These are phyloP conservation scores for Alopecurus myosuroides DNA, from an alignment of 176 grass and related monocot species.

Conservation along the genomic window DNA sequence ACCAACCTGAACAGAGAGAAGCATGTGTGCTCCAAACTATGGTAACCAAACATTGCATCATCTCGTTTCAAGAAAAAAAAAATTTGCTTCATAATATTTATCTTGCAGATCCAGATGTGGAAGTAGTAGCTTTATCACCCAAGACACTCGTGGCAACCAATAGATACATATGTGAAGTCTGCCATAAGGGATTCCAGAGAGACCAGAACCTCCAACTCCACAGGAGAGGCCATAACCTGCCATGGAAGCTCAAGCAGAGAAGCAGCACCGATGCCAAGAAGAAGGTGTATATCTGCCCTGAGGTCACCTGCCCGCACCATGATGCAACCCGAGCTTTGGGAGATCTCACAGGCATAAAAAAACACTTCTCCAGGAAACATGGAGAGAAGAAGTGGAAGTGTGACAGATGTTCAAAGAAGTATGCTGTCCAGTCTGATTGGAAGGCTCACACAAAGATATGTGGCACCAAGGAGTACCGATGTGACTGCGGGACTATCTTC, in stretches of 20 bases:
- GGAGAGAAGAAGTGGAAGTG: constrained; percentile 84
- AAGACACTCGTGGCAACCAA: constrained; percentile 58
- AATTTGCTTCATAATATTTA: constrained; percentile 7
- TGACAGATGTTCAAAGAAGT: constrained; percentile 64
- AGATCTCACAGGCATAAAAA: constrained; percentile 62
- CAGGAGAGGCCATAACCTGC: constrained; percentile 64
- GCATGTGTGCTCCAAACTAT: neutral
- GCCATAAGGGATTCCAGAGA: constrained; percentile 65
- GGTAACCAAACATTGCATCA: constrained; percentile 2
- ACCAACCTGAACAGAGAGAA: neutral
- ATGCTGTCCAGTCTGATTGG: constrained; percentile 70
- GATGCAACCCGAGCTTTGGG: constrained; percentile 47
- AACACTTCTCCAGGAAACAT: constrained; percentile 63
- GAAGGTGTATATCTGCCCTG: constrained; percentile 56
- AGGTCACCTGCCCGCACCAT: constrained; percentile 54
- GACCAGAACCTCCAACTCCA: constrained; percentile 75
- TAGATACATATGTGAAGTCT: constrained; percentile 59
- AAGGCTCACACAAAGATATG: constrained; percentile 75
- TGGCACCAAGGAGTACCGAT: constrained; percentile 60
- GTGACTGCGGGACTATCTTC: constrained; percentile 63
- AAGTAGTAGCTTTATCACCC: constrained; percentile 59
- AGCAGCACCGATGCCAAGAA: constrained; percentile 52
- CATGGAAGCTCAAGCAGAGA: constrained; percentile 73
- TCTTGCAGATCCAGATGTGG: constrained; percentile 49
- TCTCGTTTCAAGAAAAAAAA: no score